A percentile compares a stretch with the other conserved stretches of the same genome.
Conservation (phyloP, 2,329 filamentous ascomycete genomes). For the Sclerotinia glacialis region DNA sequence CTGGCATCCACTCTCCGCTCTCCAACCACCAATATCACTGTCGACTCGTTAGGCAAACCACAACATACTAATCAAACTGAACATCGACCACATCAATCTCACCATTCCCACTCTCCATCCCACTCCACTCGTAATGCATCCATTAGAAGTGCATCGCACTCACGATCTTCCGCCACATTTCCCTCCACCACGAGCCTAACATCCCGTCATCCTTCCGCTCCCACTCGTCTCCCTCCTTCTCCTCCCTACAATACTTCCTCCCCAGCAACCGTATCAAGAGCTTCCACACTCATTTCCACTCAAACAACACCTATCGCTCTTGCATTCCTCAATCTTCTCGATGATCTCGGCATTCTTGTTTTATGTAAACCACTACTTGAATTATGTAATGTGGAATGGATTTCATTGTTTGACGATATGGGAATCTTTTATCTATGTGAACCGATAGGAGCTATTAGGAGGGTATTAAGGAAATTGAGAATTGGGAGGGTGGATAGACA, state of each 20-base stretch:
- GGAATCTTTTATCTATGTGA: constrained; percentile 24
- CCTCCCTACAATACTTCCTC: background rate
- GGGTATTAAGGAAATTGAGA: background rate
- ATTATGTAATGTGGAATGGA: constrained; percentile 23
- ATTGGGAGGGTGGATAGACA: background rate
- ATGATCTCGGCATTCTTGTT: constrained; percentile 33
- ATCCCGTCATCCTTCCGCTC: background rate
- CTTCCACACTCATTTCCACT: background rate
- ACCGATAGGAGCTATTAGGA: background rate
- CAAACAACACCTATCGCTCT: constrained; percentile 5
- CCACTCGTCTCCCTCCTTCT: background rate
- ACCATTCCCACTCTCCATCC: background rate
- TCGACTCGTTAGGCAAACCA: constrained; percentile 12
- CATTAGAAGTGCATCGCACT: background rate
- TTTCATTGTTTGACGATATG: constrained; percentile 33
- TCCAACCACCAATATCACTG: background rate
- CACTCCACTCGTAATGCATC: background rate
- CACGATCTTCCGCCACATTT: background rate
- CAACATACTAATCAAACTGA: background rate
- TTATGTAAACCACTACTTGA: constrained; percentile 27
- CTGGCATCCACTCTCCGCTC: constrained; percentile 9
- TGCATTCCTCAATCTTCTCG: constrained; percentile 29
- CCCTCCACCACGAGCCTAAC: background rate
- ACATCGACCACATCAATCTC: constrained; percentile 5
- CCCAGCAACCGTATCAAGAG: background rate